Evolutionary conservation across 768 basidiomycete genomes (phyloP).

Genomic region (Russula abietina): DNA sequence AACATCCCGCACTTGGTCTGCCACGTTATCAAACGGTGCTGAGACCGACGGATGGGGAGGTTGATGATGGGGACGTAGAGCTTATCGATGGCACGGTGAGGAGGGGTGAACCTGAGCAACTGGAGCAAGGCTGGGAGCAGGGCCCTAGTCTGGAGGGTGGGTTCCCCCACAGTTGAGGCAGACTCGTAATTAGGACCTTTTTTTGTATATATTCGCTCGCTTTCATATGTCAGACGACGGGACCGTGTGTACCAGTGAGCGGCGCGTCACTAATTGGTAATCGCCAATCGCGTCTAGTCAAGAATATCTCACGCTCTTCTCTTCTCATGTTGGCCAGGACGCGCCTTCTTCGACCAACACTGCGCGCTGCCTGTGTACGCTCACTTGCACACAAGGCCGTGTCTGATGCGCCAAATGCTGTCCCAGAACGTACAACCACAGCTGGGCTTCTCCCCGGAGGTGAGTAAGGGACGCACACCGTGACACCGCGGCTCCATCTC

Average conservation of each 20-base stretch:
- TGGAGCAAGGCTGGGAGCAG: conserved; percentile 19
- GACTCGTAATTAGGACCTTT: no score
- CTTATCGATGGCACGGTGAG: conserved; percentile 30
- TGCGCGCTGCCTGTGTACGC: not conserved
- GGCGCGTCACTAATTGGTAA: no score
- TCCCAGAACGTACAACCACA: not conserved
- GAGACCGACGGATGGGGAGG: conserved; percentile 18
- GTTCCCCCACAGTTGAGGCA: not conserved
- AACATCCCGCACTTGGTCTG: conserved; percentile 12
- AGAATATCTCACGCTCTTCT: conserved; percentile 3
- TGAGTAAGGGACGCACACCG: not conserved
- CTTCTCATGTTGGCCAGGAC: not conserved
- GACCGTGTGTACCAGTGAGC: no score
- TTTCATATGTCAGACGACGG: no score
- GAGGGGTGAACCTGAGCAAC: conserved; percentile 29
- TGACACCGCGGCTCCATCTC: not conserved
- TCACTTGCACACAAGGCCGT: not conserved
- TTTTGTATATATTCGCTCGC: no score
- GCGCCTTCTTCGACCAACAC: conserved; percentile 6
- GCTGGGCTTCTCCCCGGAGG: not conserved
- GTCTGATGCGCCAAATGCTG: not conserved
- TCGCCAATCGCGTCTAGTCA: not conserved
- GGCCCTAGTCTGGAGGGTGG: conserved; percentile 4
- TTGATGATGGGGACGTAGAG: conserved; percentile 23
- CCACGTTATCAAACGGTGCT: not conserved